A percentile compares a stretch with the other conserved stretches of the same genome.
Evolutionary conservation across 176 grass and related monocot species (phyloP).

Genomic region (Pontederia crassipes): DNA sequence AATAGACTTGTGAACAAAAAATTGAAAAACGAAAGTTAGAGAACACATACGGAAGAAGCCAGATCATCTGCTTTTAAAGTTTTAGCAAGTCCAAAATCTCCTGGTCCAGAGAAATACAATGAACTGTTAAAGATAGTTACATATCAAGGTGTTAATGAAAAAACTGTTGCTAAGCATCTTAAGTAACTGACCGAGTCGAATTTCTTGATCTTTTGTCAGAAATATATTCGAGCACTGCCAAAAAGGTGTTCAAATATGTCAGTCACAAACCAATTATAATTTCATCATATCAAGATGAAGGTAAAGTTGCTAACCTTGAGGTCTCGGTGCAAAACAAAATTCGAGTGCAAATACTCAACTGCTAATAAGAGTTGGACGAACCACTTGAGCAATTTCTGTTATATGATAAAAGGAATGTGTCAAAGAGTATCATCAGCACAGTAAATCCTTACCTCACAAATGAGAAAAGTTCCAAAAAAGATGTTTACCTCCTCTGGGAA

Average conservation of each 20-base stretch:
- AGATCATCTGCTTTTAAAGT: constrained; percentile 95
- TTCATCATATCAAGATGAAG: not conserved
- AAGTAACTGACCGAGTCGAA: constrained; percentile 80
- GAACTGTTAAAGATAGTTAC: not conserved
- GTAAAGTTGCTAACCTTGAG: constrained; percentile 52
- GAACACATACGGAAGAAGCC: constrained; percentile 70
- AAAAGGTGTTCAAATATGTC: constrained; percentile 10
- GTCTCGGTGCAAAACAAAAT: constrained; percentile 95
- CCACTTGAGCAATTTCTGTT: constrained; percentile 96
- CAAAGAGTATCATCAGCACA: not conserved
- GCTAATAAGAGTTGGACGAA: constrained; percentile 79
- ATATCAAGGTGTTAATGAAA: not conserved
- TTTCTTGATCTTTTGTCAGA: constrained; percentile 93
- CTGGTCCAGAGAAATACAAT: constrained; percentile 40
- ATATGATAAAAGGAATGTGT: constrained; percentile 8
- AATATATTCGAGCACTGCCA: constrained; percentile 99
- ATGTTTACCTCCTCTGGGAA: constrained; percentile 79
- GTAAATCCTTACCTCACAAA: not conserved
- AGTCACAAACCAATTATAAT: not conserved
- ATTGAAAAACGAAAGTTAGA: constrained; percentile 3
- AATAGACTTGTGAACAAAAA: not conserved
- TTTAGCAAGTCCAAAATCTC: constrained; percentile 98
- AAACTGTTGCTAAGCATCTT: not conserved
- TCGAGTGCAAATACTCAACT: constrained; percentile 93
- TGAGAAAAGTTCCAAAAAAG: constrained; percentile 6